Percentiles rank a stretch among this genome's conserved stretches.
Evolutionary conservation across 73 alveolate species (phyloP).

Genomic region (Paramecium pentaurelia): DNA sequence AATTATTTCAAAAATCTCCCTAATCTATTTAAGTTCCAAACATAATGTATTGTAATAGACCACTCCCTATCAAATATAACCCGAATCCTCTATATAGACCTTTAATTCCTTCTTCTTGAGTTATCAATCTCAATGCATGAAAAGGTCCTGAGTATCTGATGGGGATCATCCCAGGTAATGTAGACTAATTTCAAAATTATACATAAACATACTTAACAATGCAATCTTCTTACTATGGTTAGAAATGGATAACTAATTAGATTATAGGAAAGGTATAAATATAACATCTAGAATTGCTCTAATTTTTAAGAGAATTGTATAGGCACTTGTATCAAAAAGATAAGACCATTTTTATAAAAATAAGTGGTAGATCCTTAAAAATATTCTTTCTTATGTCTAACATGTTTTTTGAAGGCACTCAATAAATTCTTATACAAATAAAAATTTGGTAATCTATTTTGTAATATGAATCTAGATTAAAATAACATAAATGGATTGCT

Average conservation of each 20-base stretch:
- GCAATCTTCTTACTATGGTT: slow-evolving; percentile 71
- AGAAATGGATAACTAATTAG: slow-evolving; percentile 67
- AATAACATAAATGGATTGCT: slow-evolving; percentile 67
- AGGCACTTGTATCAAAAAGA: slow-evolving; percentile 3
- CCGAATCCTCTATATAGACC: slow-evolving; percentile 70
- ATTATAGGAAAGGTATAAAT: background rate
- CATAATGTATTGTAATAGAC: background rate
- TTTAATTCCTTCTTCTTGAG: slow-evolving; percentile 70
- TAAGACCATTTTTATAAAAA: slow-evolving; percentile 48
- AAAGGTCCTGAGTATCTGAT: slow-evolving; percentile 61
- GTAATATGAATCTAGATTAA: slow-evolving; percentile 70
- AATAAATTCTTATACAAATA: slow-evolving; percentile 52
- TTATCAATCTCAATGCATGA: slow-evolving; percentile 68
- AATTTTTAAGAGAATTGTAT: background rate
- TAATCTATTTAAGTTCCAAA: slow-evolving; percentile 4
- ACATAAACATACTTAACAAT: slow-evolving; percentile 50
- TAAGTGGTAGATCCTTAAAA: slow-evolving; percentile 60
- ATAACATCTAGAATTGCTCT: background rate
- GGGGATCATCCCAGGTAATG: slow-evolving; percentile 83
- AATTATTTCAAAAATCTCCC: slow-evolving; percentile 13
- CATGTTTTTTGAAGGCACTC: slow-evolving; percentile 53
- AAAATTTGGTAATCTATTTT: slow-evolving; percentile 77
- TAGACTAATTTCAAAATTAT: background rate
- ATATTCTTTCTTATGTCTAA: slow-evolving; percentile 47
- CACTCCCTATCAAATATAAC: slow-evolving; percentile 36